Conservation (phyloP, 352 stramenopile genomes). For the Phytophthora sp. region DNA sequence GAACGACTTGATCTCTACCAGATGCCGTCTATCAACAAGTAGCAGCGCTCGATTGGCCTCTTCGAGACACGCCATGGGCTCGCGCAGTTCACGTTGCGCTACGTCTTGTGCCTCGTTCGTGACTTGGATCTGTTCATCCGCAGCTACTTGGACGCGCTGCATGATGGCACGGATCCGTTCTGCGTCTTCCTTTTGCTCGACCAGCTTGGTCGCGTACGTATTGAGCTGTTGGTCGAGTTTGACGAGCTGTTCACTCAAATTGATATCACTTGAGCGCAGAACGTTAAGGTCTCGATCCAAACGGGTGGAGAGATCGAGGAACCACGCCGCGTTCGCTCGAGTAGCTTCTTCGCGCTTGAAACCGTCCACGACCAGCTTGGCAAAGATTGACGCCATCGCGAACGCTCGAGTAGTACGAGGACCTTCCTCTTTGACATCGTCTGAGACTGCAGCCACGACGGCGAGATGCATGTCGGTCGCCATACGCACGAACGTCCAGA, state of each 20-base stretch:
- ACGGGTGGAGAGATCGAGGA: constrained; percentile 29
- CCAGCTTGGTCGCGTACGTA: constrained; percentile 29
- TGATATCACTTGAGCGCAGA: constrained; percentile 30
- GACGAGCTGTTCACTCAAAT: constrained; percentile 29
- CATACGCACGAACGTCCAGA: constrained; percentile 49
- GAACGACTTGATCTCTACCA: constrained; percentile 88
- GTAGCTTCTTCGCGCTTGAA: constrained; percentile 28
- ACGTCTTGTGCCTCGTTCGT: constrained; percentile 70
- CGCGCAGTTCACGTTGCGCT: constrained; percentile 61
- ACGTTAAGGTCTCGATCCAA: constrained; percentile 30
- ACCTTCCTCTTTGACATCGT: not conserved
- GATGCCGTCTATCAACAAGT: constrained; percentile 73
- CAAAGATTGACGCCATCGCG: constrained; percentile 29
- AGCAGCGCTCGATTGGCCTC: constrained; percentile 69
- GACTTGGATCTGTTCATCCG: constrained; percentile 66
- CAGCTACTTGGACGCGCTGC: constrained; percentile 58
- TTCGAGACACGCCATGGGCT: constrained; percentile 67
- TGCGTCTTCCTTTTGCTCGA: constrained; percentile 51
- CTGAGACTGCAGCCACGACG: constrained; percentile 3
- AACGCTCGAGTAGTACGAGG: constrained; percentile 16
- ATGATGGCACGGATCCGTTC: constrained; percentile 62
- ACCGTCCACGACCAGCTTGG: constrained; percentile 27
- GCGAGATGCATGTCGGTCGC: constrained; percentile 41
- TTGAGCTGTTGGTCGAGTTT: constrained; percentile 37
- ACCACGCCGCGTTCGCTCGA: constrained; percentile 27